phyloP scores from a whole-genome alignment of 306 rosid species.

The Sindora glabra region DNA sequence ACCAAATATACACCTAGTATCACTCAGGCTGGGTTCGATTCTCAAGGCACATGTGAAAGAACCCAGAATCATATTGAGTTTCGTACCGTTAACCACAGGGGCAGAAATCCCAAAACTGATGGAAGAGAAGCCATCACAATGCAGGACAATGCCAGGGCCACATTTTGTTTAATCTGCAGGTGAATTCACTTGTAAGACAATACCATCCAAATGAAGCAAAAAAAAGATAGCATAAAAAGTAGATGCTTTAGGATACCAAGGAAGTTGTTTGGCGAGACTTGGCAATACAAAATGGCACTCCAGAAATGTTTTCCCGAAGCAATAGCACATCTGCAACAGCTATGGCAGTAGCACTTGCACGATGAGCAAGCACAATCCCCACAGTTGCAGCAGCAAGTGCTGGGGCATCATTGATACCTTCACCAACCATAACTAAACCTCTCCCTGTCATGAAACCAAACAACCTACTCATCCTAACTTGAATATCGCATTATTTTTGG shows the following conservation, averaged over 20 bases:
- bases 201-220: background rate
- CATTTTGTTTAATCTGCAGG: constrained; percentile 88
- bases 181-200: constrained; percentile 15
- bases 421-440: constrained; percentile 96
- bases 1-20: too few species aligned
- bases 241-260: constrained; percentile 38
- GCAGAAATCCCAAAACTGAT: constrained; percentile 88
- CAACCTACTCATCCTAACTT: background rate
- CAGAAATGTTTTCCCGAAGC: constrained; percentile 78
- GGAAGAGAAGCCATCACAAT: constrained; percentile 86
- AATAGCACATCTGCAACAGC: constrained; percentile 91
- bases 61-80: constrained; percentile 11
- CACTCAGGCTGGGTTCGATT: too few species aligned
- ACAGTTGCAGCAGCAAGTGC: constrained; percentile 98
- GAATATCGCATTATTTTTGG: too few species aligned
- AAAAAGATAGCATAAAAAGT: background rate
- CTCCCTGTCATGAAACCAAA: constrained; percentile 47
- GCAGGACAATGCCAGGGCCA: constrained; percentile 73
- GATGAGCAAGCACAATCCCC: constrained; percentile 93
- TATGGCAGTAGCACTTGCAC: constrained; percentile 94
- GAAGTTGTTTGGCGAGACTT: constrained; percentile 95
- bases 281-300: constrained; percentile 88
- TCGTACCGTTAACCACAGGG: constrained; percentile 91
- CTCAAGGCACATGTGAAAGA: too few species aligned
- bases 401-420: constrained; percentile 96